Base-by-base conservation (phyloP, 2,329 filamentous ascomycete species). In the Scedosporium boydii region DNA sequence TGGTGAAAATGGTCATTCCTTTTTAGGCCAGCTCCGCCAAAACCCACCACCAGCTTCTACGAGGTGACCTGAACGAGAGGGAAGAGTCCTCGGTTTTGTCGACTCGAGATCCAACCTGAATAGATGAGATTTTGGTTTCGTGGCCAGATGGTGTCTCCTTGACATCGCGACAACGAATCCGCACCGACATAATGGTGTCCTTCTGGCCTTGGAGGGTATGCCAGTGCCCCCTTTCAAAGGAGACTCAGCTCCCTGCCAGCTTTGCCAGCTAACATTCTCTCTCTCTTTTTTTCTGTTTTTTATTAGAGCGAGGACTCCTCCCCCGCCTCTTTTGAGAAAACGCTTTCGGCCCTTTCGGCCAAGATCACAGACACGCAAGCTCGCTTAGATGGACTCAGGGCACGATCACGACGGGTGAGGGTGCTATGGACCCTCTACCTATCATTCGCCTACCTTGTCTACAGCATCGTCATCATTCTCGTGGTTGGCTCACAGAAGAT, bases 341-440 rank as follows among this genome's bases (percentile, higher is more conserved):
- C 88, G 2, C 86, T 99, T 34, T 90, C 91, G 9, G 82, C 85
- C 26, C 84, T 99, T 56, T 90, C 93, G 10, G 79, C 80, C 60
- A 96, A 95, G 77, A 97, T 99, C 73, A 81, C 87, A 48, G 83
- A 86, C 66, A 86, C 88, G 2, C 89, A 89, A 68, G 78, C 87
- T 51, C 85, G 82, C 60, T 87, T 97, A 67, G 92, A 96, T 70
- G 80, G 79, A 51, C 81, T 89, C 46, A 86, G 91, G 57, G 82
- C 88, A 68, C 84, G 83, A 65, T 86, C 90, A 59, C 86, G 93
- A 63, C 88, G 93, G 63, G 83, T 88, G 69, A 93, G 89, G 68
- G 90, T 91, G 44, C 83, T 98, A 62, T 92, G 87, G 85, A 96
- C 92, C 0, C 83, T 99, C 14, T 99, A 98, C 73, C 87, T 93